Evolutionary conservation across 345 rosid species (phyloP), one percentile per base, ranked within the genome.

Genomic region (Pseudoturritis turrita): DNA sequence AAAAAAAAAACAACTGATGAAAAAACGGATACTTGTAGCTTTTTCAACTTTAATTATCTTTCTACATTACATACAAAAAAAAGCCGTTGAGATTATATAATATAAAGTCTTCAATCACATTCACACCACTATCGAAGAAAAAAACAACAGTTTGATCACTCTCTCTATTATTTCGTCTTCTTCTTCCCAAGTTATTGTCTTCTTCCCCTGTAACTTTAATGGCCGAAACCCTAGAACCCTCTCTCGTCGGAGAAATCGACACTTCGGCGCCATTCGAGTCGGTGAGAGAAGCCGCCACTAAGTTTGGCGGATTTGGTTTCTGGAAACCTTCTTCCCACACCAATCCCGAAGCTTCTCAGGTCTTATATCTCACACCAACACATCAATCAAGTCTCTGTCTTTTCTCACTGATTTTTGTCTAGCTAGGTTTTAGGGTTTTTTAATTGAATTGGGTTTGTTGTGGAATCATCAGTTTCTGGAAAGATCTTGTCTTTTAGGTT

Each of bases 201-300:
- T 71, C 33, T 29, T 29, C 69, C 36, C 23, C 21, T 15, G 39
- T 63, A 31, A 15, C 68, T 21, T 69, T 55, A 4, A 80, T 80
- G 81, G 75, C 79, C 39, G 83, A 71, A 40, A 71, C 80, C 66
- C 37, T 77, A 53, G 77, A 61, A 37, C 5, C 59, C 70, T 55
- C 70, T 66, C 43, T 37, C 67, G 83, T 68, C 17, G 70, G 70
- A 9, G 97, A 86, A 82, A 86, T 94, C 80, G 98, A 94, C 60
- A 91, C 98, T 4, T 94, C 97, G 54, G 95, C 96, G 3, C 98
- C 97, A 41, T 91, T 94, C 75, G 95, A 88, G 84, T 91, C 98
- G 0, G 98, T 94, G 17, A 94, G 83, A 81, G 97, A 94, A 65
- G 98, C 97, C 8, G 96, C 85, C 37, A 77, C 72, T 70, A 88